phyloP scores from a whole-genome alignment of 2,329 filamentous ascomycete genomes.

The Cladophialophora chaetospira region DNA sequence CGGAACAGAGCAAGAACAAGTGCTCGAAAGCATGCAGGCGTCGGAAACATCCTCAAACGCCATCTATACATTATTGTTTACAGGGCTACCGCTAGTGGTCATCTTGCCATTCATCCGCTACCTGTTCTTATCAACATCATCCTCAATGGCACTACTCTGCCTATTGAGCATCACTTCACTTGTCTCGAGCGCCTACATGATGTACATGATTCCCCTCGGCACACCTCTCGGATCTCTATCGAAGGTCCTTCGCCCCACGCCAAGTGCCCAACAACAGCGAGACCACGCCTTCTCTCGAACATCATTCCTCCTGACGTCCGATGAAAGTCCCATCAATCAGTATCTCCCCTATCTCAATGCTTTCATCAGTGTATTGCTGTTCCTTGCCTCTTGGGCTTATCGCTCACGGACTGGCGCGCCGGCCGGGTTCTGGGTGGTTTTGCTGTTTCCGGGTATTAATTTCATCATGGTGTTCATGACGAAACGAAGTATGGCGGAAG shows the following conservation, averaged over 20 bases:
- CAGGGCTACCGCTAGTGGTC: constrained; percentile 27
- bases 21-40: constrained; percentile 28
- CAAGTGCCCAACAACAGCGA: constrained; percentile 2
- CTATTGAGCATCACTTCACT: constrained; percentile 31
- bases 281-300: not conserved
- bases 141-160: constrained; percentile 23
- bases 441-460: constrained; percentile 30
- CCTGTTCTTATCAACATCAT: constrained; percentile 16
- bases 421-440: constrained; percentile 31
- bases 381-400: constrained; percentile 18
- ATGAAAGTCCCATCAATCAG: constrained; percentile 23
- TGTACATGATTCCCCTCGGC: constrained; percentile 25
- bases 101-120: constrained; percentile 29
- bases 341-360: constrained; percentile 29
- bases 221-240: constrained; percentile 6
- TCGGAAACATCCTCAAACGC: constrained; percentile 24
- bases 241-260: not conserved
- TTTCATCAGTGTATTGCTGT: constrained; percentile 24
- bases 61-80: constrained; percentile 30
- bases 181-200: constrained; percentile 28
- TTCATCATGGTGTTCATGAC: constrained; percentile 28
- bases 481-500: constrained; percentile 29
- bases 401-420: constrained; percentile 19
- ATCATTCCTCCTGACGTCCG: constrained; percentile 8
- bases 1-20: constrained; percentile 31